A percentile compares a stretch with the other conserved stretches of the same genome.
Evolutionary conservation across 2,329 filamentous ascomycete genomes (phyloP).

Genomic region (Fusarium coffeatum): DNA sequence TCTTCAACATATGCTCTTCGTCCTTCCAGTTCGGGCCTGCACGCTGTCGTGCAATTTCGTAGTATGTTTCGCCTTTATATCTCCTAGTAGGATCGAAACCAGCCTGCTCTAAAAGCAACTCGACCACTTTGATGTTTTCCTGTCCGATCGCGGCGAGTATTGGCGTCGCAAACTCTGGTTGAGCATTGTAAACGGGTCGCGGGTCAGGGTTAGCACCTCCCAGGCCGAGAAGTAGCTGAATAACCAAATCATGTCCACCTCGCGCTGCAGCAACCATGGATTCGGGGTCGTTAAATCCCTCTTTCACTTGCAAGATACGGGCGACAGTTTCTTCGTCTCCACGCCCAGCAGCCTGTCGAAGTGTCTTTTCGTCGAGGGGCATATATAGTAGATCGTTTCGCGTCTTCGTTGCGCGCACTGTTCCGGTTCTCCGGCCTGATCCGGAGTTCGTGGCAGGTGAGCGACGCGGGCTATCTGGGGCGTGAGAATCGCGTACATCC

Average conservation of each 20-base stretch:
- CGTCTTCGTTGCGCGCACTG: conserved; percentile 70
- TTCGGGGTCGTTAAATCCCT: conserved; percentile 77
- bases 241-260: conserved; percentile 88
- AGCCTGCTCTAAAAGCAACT: conserved; percentile 79
- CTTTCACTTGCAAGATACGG: conserved; percentile 70
- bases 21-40: conserved; percentile 91
- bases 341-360: conserved; percentile 69
- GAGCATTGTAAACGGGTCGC: conserved; percentile 68
- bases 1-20: conserved; percentile 83
- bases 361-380: conserved; percentile 70
- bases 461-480: conserved; percentile 67
- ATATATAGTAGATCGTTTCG: conserved; percentile 73
- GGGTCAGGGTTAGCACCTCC: conserved; percentile 77
- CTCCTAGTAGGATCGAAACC: conserved; percentile 85
- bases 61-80: conserved; percentile 83
- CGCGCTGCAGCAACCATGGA: conserved; percentile 91
- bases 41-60: conserved; percentile 84
- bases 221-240: conserved; percentile 80
- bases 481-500: conserved; percentile 64
- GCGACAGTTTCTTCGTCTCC: conserved; percentile 72
- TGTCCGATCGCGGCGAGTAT: conserved; percentile 95
- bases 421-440: conserved; percentile 63
- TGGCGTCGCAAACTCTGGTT: conserved; percentile 83
- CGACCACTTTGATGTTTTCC: conserved; percentile 85
- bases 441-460: conserved; percentile 62